Percentiles rank a stretch among this genome's conserved stretches.
phyloP scores from a whole-genome alignment of 345 rosid genomes.

The Syzygium grande region DNA sequence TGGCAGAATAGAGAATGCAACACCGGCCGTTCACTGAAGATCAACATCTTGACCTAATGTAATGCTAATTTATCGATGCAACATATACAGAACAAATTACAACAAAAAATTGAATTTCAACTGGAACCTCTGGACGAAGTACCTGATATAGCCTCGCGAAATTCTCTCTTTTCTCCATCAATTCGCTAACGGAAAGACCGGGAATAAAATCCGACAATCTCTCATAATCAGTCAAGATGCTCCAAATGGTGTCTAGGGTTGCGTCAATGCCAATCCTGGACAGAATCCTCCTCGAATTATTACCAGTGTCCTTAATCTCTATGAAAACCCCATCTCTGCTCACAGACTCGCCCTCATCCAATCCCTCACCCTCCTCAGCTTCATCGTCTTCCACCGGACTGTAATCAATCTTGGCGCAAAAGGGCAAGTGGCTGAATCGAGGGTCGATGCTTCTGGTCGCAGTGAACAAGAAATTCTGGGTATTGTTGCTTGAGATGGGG shows the following conservation, averaged over 20 bases:
- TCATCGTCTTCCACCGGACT: slow-evolving; percentile 5
- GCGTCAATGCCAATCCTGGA: slow-evolving; percentile 66
- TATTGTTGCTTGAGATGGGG: neutral
- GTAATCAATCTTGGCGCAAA: slow-evolving; percentile 21
- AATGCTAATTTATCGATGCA: neutral
- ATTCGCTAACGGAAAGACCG: slow-evolving; percentile 66
- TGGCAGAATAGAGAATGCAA: neutral
- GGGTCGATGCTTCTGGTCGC: slow-evolving; percentile 2
- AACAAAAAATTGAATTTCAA: neutral
- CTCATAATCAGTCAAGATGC: slow-evolving; percentile 73
- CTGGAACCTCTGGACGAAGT: neutral
- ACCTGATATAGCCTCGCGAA: slow-evolving; percentile 78
- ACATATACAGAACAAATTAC: neutral
- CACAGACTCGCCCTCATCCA: slow-evolving; percentile 27
- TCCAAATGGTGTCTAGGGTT: slow-evolving; percentile 67
- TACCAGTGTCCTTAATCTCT: slow-evolving; percentile 51
- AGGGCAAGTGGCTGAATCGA: neutral
- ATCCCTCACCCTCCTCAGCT: slow-evolving; percentile 6
- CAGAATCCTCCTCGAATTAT: slow-evolving; percentile 58
- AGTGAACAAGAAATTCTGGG: neutral
- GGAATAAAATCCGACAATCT: slow-evolving; percentile 71
- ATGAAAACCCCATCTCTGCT: slow-evolving; percentile 45
- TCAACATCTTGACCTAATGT: neutral
- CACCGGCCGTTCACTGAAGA: neutral
- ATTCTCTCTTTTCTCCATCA: slow-evolving; percentile 66